phyloP scores from a whole-genome alignment of 495 filamentous ascomycete genomes.

The Aspergillus coremiiformis region DNA sequence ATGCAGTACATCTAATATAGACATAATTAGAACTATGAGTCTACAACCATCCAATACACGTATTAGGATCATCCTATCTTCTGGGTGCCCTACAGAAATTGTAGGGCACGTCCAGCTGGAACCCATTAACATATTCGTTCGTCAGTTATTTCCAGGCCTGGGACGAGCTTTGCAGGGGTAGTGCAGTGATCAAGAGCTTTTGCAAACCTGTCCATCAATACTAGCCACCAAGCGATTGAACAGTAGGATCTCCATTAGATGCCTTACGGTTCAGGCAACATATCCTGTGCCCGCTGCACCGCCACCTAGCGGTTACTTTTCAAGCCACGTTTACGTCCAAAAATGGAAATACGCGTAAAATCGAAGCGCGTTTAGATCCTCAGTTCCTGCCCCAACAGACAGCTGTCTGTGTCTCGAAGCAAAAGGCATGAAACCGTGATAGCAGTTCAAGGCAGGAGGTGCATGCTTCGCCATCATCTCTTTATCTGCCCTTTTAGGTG shows the following conservation, averaged over 20 bases:
- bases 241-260: too few species aligned
- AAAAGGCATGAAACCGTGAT: background rate
- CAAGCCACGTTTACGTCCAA: constrained; percentile 1
- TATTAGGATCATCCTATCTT: too few species aligned
- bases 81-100: too few species aligned
- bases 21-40: background rate
- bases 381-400: background rate
- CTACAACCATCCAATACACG: too few species aligned
- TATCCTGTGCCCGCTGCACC: background rate
- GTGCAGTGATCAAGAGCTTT: constrained; percentile 52
- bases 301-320: background rate
- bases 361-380: background rate
- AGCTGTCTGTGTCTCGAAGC: background rate
- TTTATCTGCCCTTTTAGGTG: background rate
- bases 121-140: background rate
- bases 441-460: background rate
- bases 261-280: background rate
- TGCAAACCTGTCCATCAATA: constrained; percentile 87
- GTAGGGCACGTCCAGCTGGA: background rate
- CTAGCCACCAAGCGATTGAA: constrained; percentile 78
- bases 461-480: background rate
- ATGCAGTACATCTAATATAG: background rate
- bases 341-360: constrained; percentile 10
- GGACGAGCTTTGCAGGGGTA: constrained; percentile 9
- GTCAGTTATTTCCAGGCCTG: constrained; percentile 14